Base-by-base conservation (phyloP, 345 rosid species). In the Citrus inodora region DNA sequence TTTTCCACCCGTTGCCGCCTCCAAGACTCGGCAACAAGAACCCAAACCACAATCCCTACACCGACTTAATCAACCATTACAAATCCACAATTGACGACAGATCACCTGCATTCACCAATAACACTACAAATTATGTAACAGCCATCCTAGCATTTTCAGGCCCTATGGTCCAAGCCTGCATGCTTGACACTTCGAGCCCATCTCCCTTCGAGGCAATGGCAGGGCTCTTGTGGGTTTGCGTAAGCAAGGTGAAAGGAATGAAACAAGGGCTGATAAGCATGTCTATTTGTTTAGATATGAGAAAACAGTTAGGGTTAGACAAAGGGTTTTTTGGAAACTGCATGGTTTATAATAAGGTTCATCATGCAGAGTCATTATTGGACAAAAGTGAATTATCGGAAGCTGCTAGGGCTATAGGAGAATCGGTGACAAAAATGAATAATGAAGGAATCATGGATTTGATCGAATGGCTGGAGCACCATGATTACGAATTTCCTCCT, bases 251-350 rank as follows among this genome's bases (percentile, higher is more conserved):
- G 35, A 92, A 85, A 82, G 88, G 88, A 38, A 25, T 32, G 13
- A 42, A 22, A 21, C 71, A 85, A 38, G 86, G 82, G 75, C 87
- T 88, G 6, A n/a, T 82, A 40, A 83, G 84, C 65, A 82, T 94
- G 88, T 85, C 90, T 0, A 8, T 91, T 37, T 88, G 92, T 62
- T 77, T 85, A 61, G 95, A 94, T 53, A 80, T 81, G 76, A 88
- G 97, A 51, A 85, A 82, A 8, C 55, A 71, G 21, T 35, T 91
- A 70, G 86, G 88, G 27, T 74, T 92, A 55, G 94, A 89, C 55
- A 73, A 80, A 70, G 85, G 86, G 11, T 94, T 78, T 37, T 92
- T 92, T 58, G 97, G 98, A 53, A 94, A 91, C 27, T 89, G 94
- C 80, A 86, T 87, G 92, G 86, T 91, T 3, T 90, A 87, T 38